phyloP scores from a whole-genome alignment of 257 asterid species.

The Ajuga chamaepitys region DNA sequence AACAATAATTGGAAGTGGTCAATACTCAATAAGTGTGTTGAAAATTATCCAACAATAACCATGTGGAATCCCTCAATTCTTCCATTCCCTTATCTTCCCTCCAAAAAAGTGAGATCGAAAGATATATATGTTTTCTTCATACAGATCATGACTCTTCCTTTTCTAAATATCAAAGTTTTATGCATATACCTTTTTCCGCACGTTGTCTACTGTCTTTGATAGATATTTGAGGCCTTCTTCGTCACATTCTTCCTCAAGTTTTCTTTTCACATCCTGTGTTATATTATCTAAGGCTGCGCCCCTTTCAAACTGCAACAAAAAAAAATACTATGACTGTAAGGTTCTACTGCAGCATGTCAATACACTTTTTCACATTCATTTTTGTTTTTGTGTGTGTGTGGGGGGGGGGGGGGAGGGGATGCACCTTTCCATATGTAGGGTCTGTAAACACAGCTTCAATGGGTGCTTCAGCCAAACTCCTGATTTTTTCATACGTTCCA shows the following conservation, averaged over 20 bases:
- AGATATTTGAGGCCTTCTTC: conserved; percentile 74
- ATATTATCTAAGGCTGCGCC: conserved; percentile 95
- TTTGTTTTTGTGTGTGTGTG: not conserved
- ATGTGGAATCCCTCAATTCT: not conserved
- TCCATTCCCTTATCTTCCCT: not conserved
- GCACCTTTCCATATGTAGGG: conserved; percentile 92
- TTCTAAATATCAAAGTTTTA: not conserved
- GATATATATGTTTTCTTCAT: not conserved
- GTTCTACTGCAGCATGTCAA: not conserved
- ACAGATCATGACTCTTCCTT: not conserved
- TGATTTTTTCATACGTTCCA: conserved; percentile 62
- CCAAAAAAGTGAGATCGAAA: not conserved
- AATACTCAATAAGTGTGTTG: not conserved
- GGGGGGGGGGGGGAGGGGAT: too few relatives aligned
- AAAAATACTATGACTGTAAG: conserved; percentile 3
- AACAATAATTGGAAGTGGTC: not conserved
- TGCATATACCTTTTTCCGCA: conserved; percentile 73
- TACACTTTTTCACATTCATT: not conserved
- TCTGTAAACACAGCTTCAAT: conserved; percentile 85
- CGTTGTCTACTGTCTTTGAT: conserved; percentile 80
- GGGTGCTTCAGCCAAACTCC: conserved; percentile 75
- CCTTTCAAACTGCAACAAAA: conserved; percentile 66
- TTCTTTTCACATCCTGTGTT: conserved; percentile 56
- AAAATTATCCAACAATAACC: not conserved
- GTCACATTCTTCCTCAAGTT: conserved; percentile 72